Evolutionary conservation across 2,329 filamentous ascomycete species (phyloP).

Genomic region (Ilyonectria robusta): DNA sequence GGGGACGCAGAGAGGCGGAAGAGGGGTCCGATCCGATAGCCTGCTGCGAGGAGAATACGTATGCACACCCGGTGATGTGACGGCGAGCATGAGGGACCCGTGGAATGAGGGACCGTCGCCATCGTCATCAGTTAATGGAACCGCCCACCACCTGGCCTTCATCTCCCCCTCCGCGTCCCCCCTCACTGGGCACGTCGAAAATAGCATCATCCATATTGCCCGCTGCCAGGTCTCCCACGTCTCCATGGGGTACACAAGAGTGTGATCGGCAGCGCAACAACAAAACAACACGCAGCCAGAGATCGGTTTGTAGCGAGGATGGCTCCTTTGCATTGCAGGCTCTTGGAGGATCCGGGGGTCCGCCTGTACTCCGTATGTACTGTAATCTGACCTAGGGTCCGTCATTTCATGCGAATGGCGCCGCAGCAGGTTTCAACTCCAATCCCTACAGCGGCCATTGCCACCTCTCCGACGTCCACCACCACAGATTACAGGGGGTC

Average conservation of each 20-base stretch:
- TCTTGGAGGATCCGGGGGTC: background rate
- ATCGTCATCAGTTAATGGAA: constrained; percentile 17
- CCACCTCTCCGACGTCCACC: constrained; percentile 33
- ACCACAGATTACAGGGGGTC: constrained; percentile 37
- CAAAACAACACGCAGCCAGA: background rate
- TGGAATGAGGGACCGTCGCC: constrained; percentile 10
- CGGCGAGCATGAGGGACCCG: constrained; percentile 11
- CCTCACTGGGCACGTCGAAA: constrained; percentile 10
- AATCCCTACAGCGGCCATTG: constrained; percentile 26
- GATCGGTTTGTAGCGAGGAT: background rate
- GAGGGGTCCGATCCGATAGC: constrained; percentile 1
- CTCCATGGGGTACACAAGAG: constrained; percentile 12
- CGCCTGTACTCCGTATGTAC: constrained; percentile 20
- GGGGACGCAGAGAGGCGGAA: background rate
- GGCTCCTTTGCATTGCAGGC: constrained; percentile 4
- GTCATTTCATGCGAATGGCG: constrained; percentile 31
- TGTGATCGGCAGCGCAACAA: constrained; percentile 15
- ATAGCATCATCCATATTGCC: constrained; percentile 13
- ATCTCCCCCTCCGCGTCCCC: constrained; percentile 5
- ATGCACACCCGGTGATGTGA: constrained; percentile 27
- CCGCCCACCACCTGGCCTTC: constrained; percentile 2
- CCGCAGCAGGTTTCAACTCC: constrained; percentile 33
- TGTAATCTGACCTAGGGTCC: constrained; percentile 27
- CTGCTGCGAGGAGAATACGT: constrained; percentile 4
- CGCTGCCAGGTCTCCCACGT: background rate